Evolutionary conservation across 306 rosid species (phyloP).

Genomic region (Calophaca sinica): DNA sequence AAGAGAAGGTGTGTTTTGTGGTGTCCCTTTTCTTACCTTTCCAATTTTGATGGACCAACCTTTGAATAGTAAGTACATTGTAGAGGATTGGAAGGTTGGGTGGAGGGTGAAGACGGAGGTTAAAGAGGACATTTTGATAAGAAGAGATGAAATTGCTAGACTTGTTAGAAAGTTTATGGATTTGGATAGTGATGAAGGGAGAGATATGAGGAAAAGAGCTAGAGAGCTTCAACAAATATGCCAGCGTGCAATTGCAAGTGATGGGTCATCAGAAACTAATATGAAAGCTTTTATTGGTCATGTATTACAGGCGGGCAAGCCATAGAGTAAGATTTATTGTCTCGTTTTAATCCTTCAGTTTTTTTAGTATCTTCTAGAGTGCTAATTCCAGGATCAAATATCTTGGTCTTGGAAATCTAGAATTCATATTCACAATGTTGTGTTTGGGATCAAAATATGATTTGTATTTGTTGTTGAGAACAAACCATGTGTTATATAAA

Average conservation of each 20-base stretch:
- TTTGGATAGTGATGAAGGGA: constrained; percentile 46
- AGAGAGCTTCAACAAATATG: constrained; percentile 45
- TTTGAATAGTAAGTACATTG: constrained; percentile 45
- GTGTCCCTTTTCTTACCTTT: constrained; percentile 60
- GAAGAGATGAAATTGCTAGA: constrained; percentile 51
- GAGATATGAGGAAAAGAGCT: constrained; percentile 52
- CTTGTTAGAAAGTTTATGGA: constrained; percentile 58
- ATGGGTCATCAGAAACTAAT: constrained; percentile 53
- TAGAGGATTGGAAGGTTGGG: constrained; percentile 70
- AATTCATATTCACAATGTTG: too few species aligned
- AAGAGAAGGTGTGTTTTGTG: constrained; percentile 56
- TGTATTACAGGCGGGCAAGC: not conserved
- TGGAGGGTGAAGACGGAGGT: constrained; percentile 54
- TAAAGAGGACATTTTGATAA: constrained; percentile 43
- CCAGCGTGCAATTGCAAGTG: constrained; percentile 45
- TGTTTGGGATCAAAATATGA: not conserved
- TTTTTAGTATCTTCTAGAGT: not conserved
- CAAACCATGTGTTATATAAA: too few species aligned
- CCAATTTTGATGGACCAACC: constrained; percentile 58
- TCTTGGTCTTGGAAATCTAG: not conserved
- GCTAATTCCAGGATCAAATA: not conserved
- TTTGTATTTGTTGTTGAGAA: too few species aligned
- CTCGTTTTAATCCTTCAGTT: not conserved
- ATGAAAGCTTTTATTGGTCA: constrained; percentile 49
- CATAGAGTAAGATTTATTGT: not conserved